Evolutionary conservation across 305 asterid species (phyloP).

Genomic region (Fraxinus sp.): DNA sequence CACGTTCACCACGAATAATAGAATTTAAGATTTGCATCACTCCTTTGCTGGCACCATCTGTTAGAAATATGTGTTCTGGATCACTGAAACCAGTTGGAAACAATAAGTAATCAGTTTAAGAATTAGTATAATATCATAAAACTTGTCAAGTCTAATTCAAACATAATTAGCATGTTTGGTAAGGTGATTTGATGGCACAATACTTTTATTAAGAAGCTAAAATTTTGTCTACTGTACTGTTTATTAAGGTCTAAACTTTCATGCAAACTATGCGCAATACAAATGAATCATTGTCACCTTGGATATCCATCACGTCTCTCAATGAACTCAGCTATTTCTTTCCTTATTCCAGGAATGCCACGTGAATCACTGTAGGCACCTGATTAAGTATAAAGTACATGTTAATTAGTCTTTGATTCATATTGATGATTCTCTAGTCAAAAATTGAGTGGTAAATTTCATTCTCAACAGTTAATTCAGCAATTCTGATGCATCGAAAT

Average conservation of each 20-base stretch:
- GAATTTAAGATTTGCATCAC: conserved; percentile 83
- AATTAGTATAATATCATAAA: not conserved
- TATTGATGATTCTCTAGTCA: not conserved
- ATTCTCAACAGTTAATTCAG: not conserved
- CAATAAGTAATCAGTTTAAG: conserved; percentile 9
- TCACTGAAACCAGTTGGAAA: conserved; percentile 55
- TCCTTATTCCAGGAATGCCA: conserved; percentile 86
- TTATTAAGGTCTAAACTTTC: not conserved
- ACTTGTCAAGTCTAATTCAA: not conserved
- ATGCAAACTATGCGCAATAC: not conserved
- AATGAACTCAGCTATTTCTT: conserved; percentile 87
- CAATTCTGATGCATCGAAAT: conserved; percentile 1
- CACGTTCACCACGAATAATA: conserved; percentile 58
- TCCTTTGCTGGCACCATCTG: conserved; percentile 99
- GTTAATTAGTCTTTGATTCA: conserved; percentile 12
- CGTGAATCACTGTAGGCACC: conserved; percentile 98
- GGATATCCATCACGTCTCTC: conserved; percentile 96
- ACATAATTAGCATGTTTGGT: not conserved
- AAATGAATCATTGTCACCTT: conserved; percentile 45
- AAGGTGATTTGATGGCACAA: not conserved
- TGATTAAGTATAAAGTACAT: conserved; percentile 26
- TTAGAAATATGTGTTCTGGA: conserved; percentile 88
- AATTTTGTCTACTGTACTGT: not conserved
- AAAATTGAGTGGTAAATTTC: conserved; percentile 3
- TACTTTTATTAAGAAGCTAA: not conserved